Base-by-base conservation (phyloP, 1,284 basidiomycete species). In the Rhizoctonia solani region DNA sequence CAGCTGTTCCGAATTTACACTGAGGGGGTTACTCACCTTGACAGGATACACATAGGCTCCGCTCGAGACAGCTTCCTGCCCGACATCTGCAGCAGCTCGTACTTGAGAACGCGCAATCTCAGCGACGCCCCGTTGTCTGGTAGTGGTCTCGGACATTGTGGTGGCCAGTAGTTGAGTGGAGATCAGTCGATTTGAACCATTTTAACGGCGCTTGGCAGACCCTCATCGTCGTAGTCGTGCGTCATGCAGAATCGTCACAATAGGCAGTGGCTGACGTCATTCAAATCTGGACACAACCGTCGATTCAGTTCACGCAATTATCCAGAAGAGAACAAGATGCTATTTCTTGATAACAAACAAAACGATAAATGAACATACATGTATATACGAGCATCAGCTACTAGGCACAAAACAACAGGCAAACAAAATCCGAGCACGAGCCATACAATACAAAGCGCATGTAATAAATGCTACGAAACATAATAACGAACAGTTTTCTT, bases 31-130 rank as follows among this genome's bases (percentile, higher is more conserved):
- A 67, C 77, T 71, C 53, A 78, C 79, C 59, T 74, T 69, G 50
- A 81, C 41, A 4, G 80, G 80, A 69, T 80, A 81, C 21, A 75
- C 68, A 74, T 79, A 81, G 2, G 78, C 77, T 11, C 76, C 77
- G 68, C 76, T 77, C 30, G 70, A 68, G 1, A 77, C 74, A 3
- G 79, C 80, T 46, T 78, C 75, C 29, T 71, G 68, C 13, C 75
- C 75, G 16, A 77, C 73, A 27, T 41, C 44, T 39, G 46, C 65
- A 39, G 68, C 70, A 41, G 42, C 32, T 30, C 54, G 50, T 8
- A 55, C 63, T 39, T 71, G 65, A 30, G 63, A 25, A n/a, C 59
- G 59, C 13, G 66, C 70, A 47, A 71, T 68, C 23, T 67, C 68
- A 19, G 55, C 58, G 30, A 67, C 54, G 27, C 55, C 66, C 27